Percentiles rank a stretch among this genome's conserved stretches.
Conservation (phyloP, 2,329 filamentous ascomycete species). For the Geosmithia flava region DNA sequence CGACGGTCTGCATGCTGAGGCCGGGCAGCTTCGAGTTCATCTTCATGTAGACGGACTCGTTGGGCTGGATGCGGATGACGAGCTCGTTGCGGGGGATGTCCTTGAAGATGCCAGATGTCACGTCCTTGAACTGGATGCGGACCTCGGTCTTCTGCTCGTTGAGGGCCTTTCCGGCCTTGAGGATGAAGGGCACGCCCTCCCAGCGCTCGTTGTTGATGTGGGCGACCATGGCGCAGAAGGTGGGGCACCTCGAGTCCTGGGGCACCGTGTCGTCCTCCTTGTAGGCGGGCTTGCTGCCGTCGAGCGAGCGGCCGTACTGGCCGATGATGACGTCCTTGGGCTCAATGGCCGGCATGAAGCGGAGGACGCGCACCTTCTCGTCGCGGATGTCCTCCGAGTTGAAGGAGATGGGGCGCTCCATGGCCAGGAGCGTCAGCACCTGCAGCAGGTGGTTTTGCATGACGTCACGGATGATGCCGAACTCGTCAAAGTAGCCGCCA, state of each 20-base stretch:
- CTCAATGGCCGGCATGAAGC: conserved; percentile 87
- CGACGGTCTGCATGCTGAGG: conserved; percentile 97
- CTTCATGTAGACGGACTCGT: conserved; percentile 99
- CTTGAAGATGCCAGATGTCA: conserved; percentile 98
- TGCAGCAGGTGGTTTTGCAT: conserved; percentile 99
- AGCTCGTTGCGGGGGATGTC: conserved; percentile 98
- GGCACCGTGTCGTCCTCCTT: conserved; percentile 98
- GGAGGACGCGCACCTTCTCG: conserved; percentile 93
- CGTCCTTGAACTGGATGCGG: conserved; percentile 98
- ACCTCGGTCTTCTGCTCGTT: conserved; percentile 99
- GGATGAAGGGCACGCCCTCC: conserved; percentile 98
- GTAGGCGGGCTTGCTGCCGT: conserved; percentile 93
- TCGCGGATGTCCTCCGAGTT: conserved; percentile 96
- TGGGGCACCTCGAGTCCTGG: conserved; percentile 93
- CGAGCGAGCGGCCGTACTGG: conserved; percentile 92
- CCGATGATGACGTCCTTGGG: conserved; percentile 99
- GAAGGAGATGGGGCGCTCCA: conserved; percentile 98
- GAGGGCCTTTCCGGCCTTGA: conserved; percentile 97
- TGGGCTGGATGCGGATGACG: conserved; percentile 97
- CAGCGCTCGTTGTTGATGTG: conserved; percentile 99
- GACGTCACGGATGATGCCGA: conserved; percentile 97
- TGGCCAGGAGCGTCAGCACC: conserved; percentile 87
- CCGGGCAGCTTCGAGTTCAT: conserved; percentile 99
- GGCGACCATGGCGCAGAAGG: conserved; percentile 92
- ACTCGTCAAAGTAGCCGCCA: conserved; percentile 98